Base-by-base conservation (phyloP, 2,329 filamentous ascomycete species). In the Cladosporium cucumerinum region DNA sequence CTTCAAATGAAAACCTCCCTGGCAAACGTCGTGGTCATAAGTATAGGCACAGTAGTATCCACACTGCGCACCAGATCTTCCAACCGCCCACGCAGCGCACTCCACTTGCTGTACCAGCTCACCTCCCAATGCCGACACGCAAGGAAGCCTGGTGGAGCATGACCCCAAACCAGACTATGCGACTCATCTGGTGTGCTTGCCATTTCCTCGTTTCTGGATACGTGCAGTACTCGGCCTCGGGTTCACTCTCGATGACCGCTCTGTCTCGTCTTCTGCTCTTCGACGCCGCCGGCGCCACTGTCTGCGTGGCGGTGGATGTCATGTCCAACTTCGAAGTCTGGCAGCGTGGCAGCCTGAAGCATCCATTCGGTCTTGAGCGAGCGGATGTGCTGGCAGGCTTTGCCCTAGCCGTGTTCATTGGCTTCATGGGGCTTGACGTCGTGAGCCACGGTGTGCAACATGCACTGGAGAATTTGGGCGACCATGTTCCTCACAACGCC, bases 301-400 rank as follows among this genome's bases (percentile, higher is more conserved):
- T 98, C 5, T 98, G 94, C 76, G 93, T 97, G 3, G 88, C 87
- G 14, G 94, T 98, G 55, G 95, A 99, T 74, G 91, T 98, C 1
- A 86, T 97, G 57, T 89, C 91, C 60, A 99, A 99, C 77, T 99
- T 99, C 72, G 95, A 99, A 76, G 93, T 98, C 48, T 99, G 95
- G 95, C 92, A 92, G 69, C 87, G 94, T 55, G 94, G 91, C 71
- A 96, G 89, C 70, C 90, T 99, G 71, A 89, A 93, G 26, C 93
- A 99, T 78, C 95, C 95, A 0, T 99, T 99, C 74, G 76, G 89
- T 3, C 85, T 99, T 26, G 92, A 97, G 79, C 87, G 95, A 62
- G 91, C 91, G 65, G 95, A 99, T 78, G 94, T 99, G 5, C 86
- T 99, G 18, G 93, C 93, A 39, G 95, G 95, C 21, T 97, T 99